Conservation (phyloP, 2,329 filamentous ascomycete genomes). For the Myriosclerotinia curreyana region DNA sequence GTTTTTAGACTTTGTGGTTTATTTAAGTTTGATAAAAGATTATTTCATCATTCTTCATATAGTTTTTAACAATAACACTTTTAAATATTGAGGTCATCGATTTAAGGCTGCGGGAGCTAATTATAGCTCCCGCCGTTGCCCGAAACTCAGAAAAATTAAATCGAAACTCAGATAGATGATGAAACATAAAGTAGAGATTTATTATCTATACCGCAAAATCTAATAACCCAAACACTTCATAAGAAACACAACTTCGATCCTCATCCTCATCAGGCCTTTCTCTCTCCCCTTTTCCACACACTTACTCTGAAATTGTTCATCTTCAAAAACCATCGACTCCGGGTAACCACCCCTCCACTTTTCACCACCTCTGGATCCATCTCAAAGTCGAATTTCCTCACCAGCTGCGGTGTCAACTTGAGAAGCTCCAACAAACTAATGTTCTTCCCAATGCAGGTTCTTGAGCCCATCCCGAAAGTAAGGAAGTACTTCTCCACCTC, state of each 20-base stretch:
- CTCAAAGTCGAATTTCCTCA: slow-evolving; percentile 36
- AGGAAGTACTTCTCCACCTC: slow-evolving; percentile 47
- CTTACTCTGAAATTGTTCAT: slow-evolving; percentile 32
- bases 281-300: slow-evolving; percentile 22
- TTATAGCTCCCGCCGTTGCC: not conserved
- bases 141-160: not conserved
- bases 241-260: too few species aligned
- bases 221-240: too few species aligned
- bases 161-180: too few species aligned
- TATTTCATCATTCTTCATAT: too few species aligned
- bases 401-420: slow-evolving; percentile 44
- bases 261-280: not conserved
- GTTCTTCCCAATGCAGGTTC: slow-evolving; percentile 47
- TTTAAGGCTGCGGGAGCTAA: not conserved
- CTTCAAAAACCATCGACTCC: slow-evolving; percentile 38
- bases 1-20: not conserved
- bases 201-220: too few species aligned
- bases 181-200: too few species aligned
- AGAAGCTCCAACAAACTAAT: slow-evolving; percentile 46
- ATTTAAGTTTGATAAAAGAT: not conserved
- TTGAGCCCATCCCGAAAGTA: slow-evolving; percentile 43
- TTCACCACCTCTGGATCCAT: slow-evolving; percentile 27
- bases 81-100: not conserved
- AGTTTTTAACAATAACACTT: not conserved
- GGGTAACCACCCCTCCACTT: slow-evolving; percentile 25